Evolutionary conservation across 2,329 filamentous ascomycete genomes (phyloP), one percentile per base, ranked within the genome.

Genomic region (Phyllosticta paracitricarpa): DNA sequence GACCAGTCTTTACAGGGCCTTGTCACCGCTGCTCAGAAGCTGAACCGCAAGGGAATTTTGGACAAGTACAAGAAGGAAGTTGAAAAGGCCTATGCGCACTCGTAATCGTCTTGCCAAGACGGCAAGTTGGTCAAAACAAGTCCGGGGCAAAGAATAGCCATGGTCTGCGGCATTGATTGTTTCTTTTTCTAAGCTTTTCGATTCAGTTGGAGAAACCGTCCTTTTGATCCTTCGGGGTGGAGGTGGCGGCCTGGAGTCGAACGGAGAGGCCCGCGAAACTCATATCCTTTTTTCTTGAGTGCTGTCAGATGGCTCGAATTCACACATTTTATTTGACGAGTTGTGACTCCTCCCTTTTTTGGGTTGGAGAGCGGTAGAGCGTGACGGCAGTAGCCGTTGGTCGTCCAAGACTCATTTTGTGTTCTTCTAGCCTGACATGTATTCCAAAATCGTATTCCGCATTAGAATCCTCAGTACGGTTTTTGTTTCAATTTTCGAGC

Each of bases 1-100:
- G 67, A 71, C 62, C 40, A 57, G 35, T 10, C 51, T 28, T 7
- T 22, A 19, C 54, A 80, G 78, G 75, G 75, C 52, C 71, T 81
- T 35, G 77, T 77, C 4, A 82, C 79, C 4, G 79, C 79, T 4
- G 79, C 79, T 17, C 78, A 80, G 68, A 82, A 82, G 71, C 71
- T 81, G 58, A 81, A 81, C 72, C 75, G 79, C 57, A 79, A 75
- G 68, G 75, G 68, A 56, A 77, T 82, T 62, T 68, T 78, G 66
- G 71, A 80, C 56, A 78, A 80, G 66, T 81, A 81, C 70, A 70
- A 79, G 72, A 77, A 78, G 69, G 76, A 79, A 61, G 76, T 81
- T 60, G 73, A 80, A 62, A 69, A 73, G 66, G 78, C 78, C 2
- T 81, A 81, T 64, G 69, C 68, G 55, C 66, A 66, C 22, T 40